Base-by-base conservation (phyloP, 176 grass and related monocot species). In the Urochloa ruziziensis region DNA sequence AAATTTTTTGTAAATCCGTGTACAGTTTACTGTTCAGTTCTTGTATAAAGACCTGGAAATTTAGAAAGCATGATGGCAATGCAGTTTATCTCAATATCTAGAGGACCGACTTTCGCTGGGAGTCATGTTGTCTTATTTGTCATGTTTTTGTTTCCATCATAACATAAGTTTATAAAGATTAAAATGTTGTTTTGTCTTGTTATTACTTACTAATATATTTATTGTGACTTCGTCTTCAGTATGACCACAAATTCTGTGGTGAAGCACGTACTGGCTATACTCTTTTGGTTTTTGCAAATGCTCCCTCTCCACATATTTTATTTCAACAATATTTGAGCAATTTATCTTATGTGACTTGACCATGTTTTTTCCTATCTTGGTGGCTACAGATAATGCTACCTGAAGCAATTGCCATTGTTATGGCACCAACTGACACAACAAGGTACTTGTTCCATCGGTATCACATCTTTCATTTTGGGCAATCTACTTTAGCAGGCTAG, bases 361-460 rank as follows among this genome's bases (percentile, higher is more conserved):
- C 37, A 14, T 87, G 53, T 19, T 73, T 30, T 75, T 81, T 69
- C 24, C 62, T 36, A 79, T 73, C 8, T 80, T 74, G 28, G 24
- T 82, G 58, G n/a, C 34, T 78, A 64, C 62, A 98, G 96, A 86
- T 98, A 79, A 98, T 98, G 96, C 90, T 98, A 73, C 93, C 96
- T n/a, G 96, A 98, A 81, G 96, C 96, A 83, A 92, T 98, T 90
- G 96, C 96, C 85, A 95, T 98, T 43, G 96, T 98, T 78, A 98
- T 98, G 96, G 96, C 96, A 30, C 96, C 96, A 85, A 98, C 93
- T 23, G 96, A 98, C 89, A 84, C 91, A 88, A 67, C 89, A 80
- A 98, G 96, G 96, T 98, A 89, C 72, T 34, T 79, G 7, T 73
- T 79, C 53, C 60, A 70, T 43, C 43, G 48, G 32, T 62, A 2